phyloP scores from a whole-genome alignment of 768 basidiomycete species.

The Boletus fagicola region DNA sequence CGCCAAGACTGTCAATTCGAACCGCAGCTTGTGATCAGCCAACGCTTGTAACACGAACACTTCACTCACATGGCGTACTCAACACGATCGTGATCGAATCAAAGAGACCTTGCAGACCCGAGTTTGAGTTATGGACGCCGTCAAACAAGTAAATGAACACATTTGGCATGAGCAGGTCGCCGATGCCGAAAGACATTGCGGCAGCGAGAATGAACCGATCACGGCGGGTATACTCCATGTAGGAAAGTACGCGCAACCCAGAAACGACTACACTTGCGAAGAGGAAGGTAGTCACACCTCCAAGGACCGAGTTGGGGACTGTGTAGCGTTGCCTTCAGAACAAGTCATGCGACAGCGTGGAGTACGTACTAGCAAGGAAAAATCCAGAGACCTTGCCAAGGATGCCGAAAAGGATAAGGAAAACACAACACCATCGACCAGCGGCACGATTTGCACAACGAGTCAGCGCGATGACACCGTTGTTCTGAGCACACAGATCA shows the following conservation, averaged over 20 bases:
- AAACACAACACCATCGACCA: constrained; percentile 74
- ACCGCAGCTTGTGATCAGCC: background rate
- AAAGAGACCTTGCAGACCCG: constrained; percentile 65
- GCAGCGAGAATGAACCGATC: constrained; percentile 71
- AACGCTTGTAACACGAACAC: background rate
- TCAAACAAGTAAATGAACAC: constrained; percentile 73
- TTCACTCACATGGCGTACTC: constrained; percentile 72
- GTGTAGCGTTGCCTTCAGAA: background rate
- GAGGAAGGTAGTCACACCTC: constrained; percentile 85
- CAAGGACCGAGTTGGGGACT: constrained; percentile 79
- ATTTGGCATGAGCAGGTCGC: constrained; percentile 62
- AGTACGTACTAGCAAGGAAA: constrained; percentile 64
- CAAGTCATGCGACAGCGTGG: background rate
- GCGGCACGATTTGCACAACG: constrained; percentile 80
- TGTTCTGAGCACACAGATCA: constrained; percentile 47
- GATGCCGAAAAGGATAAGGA: constrained; percentile 78
- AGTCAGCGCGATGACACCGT: constrained; percentile 80
- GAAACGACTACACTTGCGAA: constrained; percentile 74
- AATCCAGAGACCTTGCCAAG: constrained; percentile 82
- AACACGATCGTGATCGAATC: constrained; percentile 77
- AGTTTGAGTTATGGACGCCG: constrained; percentile 48
- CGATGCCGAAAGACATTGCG: constrained; percentile 66
- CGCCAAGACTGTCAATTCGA: constrained; percentile 43
- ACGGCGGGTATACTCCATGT: constrained; percentile 55
- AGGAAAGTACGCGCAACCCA: constrained; percentile 67